These are phyloP conservation scores for Starmerella cellae DNA, from an alignment of 805 yeast species.

Conservation along the genomic window DNA sequence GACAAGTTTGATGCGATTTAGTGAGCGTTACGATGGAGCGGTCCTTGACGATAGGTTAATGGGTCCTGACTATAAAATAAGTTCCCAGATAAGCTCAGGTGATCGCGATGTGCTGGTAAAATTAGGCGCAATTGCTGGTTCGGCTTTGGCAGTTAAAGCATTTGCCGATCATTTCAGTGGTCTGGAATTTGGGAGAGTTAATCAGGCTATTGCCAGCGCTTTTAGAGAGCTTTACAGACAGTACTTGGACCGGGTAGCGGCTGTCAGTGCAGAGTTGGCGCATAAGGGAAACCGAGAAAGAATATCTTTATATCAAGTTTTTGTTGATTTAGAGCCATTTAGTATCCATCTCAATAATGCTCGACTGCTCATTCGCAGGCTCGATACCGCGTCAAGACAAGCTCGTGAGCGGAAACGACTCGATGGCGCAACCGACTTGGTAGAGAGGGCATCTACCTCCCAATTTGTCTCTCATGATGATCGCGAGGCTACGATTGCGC, in stretches of 20 bases:
- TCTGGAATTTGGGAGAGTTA: slow-evolving; percentile 49
- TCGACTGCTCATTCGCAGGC: slow-evolving; percentile 1
- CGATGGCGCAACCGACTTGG: slow-evolving; percentile 2
- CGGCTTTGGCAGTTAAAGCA: slow-evolving; percentile 42
- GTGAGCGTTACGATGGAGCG: slow-evolving; percentile 44
- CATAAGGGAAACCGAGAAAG: no score
- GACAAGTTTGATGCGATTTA: slow-evolving; percentile 62
- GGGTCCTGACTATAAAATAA: slow-evolving; percentile 68
- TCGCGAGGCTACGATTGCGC: slow-evolving; percentile 26
- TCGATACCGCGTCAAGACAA: slow-evolving; percentile 7
- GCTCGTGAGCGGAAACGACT: slow-evolving; percentile 10
- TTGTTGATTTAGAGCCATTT: slow-evolving; percentile 7
- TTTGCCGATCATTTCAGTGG: slow-evolving; percentile 51
- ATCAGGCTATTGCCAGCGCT: slow-evolving; percentile 58
- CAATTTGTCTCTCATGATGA: slow-evolving; percentile 32
- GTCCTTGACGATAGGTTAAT: slow-evolving; percentile 33
- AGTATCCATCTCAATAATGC: slow-evolving; percentile 23
- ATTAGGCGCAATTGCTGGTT: slow-evolving; percentile 49
- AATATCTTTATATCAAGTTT: slow-evolving; percentile 24
- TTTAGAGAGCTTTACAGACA: slow-evolving; percentile 31
- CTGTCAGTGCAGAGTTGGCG: neutral
- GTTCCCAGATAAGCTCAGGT: slow-evolving; percentile 52
- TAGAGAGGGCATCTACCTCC: slow-evolving; percentile 8
- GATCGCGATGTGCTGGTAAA: slow-evolving; percentile 55
- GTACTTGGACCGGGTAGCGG: slow-evolving; percentile 27